Percentiles rank a stretch among this genome's conserved stretches.
These are phyloP conservation scores for Acer campestre DNA, from an alignment of 345 rosid species.

Conservation along the genomic window DNA sequence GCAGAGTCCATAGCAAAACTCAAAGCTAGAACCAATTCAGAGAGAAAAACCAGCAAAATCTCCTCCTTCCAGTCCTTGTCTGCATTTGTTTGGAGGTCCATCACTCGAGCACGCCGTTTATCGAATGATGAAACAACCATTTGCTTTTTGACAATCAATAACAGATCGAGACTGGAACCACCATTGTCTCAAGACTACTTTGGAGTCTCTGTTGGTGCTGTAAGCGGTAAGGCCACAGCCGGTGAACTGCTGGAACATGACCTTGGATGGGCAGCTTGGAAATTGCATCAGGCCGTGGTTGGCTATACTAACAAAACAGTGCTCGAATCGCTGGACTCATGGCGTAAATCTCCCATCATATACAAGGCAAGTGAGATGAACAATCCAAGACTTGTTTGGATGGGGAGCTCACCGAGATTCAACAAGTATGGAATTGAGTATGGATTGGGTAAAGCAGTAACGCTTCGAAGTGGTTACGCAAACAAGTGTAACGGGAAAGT, in stretches of 20 bases:
- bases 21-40: constrained; percentile 54
- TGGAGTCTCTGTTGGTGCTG: constrained; percentile 49
- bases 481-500: constrained; percentile 78
- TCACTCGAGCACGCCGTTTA: constrained; percentile 46
- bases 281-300: constrained; percentile 48
- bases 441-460: constrained; percentile 74
- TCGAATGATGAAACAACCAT: constrained; percentile 39
- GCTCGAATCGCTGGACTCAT: constrained; percentile 32
- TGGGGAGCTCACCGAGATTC: constrained; percentile 88
- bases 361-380: constrained; percentile 40
- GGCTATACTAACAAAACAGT: constrained; percentile 39
- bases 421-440: constrained; percentile 74
- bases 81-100: constrained; percentile 65
- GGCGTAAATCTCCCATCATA: constrained; percentile 47
- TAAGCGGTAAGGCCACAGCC: constrained; percentile 40
- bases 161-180: constrained; percentile 59
- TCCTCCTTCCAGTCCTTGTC: constrained; percentile 77
- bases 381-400: constrained; percentile 51
- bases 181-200: constrained; percentile 52
- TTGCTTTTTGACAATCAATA: constrained; percentile 52
- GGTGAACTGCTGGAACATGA: constrained; percentile 55
- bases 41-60: constrained; percentile 43
- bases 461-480: constrained; percentile 68
- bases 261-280: constrained; percentile 74
- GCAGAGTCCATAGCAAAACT: constrained; percentile 48